Evolutionary conservation across 768 basidiomycete species (phyloP).

Genomic region (Boletus rubropictus): DNA sequence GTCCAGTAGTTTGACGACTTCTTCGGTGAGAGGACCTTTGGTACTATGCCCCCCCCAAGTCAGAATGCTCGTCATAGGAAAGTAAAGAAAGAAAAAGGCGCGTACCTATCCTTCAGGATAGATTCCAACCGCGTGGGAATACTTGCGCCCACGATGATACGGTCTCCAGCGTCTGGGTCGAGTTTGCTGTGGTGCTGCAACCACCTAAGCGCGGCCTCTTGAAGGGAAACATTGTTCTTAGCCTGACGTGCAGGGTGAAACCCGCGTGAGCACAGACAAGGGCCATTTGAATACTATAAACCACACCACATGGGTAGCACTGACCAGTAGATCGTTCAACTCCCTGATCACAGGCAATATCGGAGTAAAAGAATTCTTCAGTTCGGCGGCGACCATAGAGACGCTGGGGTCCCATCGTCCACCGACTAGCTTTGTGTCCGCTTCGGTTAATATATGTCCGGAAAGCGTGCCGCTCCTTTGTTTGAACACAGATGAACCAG

Average conservation of each 20-base stretch:
- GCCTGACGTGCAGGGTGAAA: neutral
- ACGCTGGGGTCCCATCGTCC: constrained; percentile 11
- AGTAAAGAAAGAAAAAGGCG: neutral
- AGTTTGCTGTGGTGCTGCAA: constrained; percentile 20
- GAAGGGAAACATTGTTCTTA: constrained; percentile 6
- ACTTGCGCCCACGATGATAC: constrained; percentile 35
- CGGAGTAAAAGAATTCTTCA: constrained; percentile 3
- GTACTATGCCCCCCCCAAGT: neutral
- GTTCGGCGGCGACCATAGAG: neutral
- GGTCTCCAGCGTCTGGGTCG: constrained; percentile 15
- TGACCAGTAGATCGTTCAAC: constrained; percentile 14
- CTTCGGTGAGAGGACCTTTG: constrained; percentile 4
- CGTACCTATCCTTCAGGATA: constrained; percentile 13
- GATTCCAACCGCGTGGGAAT: constrained; percentile 32
- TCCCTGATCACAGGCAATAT: constrained; percentile 14
- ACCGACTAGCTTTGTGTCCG: neutral
- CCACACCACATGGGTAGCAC: neutral
- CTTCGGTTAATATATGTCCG: constrained; percentile 7
- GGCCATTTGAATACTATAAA: neutral
- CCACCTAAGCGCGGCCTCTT: constrained; percentile 18
- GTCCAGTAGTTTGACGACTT: neutral
- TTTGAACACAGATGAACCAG: neutral
- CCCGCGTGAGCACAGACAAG: neutral
- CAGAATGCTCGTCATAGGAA: neutral
- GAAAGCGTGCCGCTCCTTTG: constrained; percentile 11